Conservation (phyloP, 1,139 yeast species). For the Blastobotrys raffinosifermentans region DNA sequence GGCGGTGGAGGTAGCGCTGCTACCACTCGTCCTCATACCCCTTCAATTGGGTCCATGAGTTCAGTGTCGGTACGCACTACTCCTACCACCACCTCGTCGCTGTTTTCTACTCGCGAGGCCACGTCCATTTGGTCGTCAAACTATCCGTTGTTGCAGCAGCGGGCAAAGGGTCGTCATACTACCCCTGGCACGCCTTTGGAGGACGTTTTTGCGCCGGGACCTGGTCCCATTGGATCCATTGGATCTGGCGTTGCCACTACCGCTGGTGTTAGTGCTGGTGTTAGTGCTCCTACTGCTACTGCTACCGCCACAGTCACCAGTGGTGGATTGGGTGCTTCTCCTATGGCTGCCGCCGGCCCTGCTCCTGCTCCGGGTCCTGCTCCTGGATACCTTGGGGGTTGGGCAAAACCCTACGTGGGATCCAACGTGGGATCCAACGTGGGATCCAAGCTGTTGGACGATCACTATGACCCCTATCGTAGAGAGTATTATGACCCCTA, state of each 20-base stretch:
- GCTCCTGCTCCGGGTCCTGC: slow-evolving; percentile 1
- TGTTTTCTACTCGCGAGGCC: slow-evolving; percentile 7
- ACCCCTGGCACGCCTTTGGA: slow-evolving; percentile 17
- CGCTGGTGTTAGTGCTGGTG: slow-evolving; percentile 3
- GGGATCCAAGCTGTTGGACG: too few species aligned
- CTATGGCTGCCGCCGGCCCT: neutral
- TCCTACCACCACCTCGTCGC: slow-evolving; percentile 4
- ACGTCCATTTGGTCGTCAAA: slow-evolving; percentile 13
- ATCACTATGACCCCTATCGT: too few species aligned
- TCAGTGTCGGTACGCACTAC: slow-evolving; percentile 4
- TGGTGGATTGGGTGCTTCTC: too few species aligned
- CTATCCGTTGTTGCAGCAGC: neutral
- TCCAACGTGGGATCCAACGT: too few species aligned
- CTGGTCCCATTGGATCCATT: slow-evolving; percentile 4
- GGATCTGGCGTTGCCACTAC: neutral
- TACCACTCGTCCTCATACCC: slow-evolving; percentile 1
- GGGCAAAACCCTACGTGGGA: too few species aligned
- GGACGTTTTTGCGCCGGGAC: slow-evolving; percentile 6
- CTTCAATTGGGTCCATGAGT: slow-evolving; percentile 1
- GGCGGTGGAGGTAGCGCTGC: slow-evolving; percentile 1
- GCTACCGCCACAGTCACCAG: too few species aligned
- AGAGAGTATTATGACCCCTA: too few species aligned
- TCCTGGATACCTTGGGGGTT: too few species aligned
- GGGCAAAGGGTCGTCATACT: slow-evolving; percentile 7
- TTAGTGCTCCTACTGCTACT: neutral